Base-by-base conservation (phyloP, 202 grass and related monocot genomes). In the Carex arenaria region DNA sequence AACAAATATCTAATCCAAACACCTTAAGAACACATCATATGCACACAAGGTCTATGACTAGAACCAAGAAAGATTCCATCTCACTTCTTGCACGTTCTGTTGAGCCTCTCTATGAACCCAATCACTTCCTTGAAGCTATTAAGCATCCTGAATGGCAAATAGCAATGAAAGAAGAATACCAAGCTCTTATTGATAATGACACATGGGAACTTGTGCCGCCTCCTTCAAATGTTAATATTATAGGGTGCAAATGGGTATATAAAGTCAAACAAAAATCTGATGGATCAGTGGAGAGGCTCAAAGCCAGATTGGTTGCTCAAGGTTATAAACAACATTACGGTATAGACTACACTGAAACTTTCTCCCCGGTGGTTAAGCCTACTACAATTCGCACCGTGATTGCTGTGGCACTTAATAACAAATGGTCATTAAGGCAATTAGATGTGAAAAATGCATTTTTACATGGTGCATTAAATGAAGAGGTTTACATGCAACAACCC, bases 171-270 rank as follows among this genome's bases (percentile, higher is more conserved):
- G 34, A 53, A 18, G 45, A 83, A 68, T n/a, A 72, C 5, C 34
- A 68, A 45, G 64, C 80, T 3, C 61, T 83, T 4, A 14, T 53
- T 19, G 14, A 30, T 13, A 83, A 72, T 71, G 47, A 69, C 11
- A 72, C 64, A 3, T 83, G 80, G 47, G 23, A 22, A 1, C 5
- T 83, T 2, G 80, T 68, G 3, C 19, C 38, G 15, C 2, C 23
- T 5, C 19, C 64, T 42, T 3, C 1, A 55, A 56, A 69, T 23
- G 31, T 40, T 0, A 40, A 40, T 40, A 4, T 69, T 0, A 69
- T 83, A 1, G 40, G 61, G 1, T 83, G 80, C n/a, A 83, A 83
- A 32, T 70, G 64, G 80, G 80, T 83, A 10, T 83, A 56, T 52
- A 83, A 70, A 20, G n/a, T 71, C 4, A 83, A 70, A 20, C 34